Conservation (phyloP, 106 monocot species). For the Dioscorea alata region DNA sequence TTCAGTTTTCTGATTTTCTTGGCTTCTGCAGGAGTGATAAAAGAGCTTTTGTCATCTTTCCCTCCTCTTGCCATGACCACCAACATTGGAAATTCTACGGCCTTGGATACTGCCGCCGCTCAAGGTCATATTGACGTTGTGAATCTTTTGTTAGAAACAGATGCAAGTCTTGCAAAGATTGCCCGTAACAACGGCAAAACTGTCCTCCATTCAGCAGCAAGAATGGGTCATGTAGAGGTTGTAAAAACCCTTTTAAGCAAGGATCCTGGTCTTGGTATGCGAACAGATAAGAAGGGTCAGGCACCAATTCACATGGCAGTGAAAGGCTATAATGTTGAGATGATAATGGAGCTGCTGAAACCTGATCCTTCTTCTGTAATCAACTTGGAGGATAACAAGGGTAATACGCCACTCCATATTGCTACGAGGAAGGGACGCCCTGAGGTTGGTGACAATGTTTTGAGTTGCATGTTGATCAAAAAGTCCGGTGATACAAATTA, state of each 20-base stretch:
- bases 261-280: conserved; percentile 54
- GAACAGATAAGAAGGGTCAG: conserved; percentile 80
- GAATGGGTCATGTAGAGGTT: conserved; percentile 76
- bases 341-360: conserved; percentile 37
- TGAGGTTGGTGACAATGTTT: not conserved
- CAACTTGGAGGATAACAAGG: conserved; percentile 30
- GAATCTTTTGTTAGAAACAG: conserved; percentile 74
- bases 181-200: conserved; percentile 87
- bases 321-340: conserved; percentile 68
- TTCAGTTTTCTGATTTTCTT: not conserved
- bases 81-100: conserved; percentile 65
- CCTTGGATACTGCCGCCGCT: conserved; percentile 76
- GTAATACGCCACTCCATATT: conserved; percentile 77
- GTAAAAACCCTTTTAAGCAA: conserved; percentile 53
- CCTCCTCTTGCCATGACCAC: conserved; percentile 75
- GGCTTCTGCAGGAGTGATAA: conserved; percentile 51
- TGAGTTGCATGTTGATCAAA: too few relatives aligned
- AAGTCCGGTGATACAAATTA: too few relatives aligned
- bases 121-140: conserved; percentile 82
- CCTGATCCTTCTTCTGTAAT: not conserved
- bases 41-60: conserved; percentile 42
- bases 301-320: conserved; percentile 90
- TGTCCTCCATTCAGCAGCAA: conserved; percentile 69
- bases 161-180: conserved; percentile 56
- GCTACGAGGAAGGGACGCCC: conserved; percentile 65